phyloP scores from a whole-genome alignment of 768 basidiomycete genomes.

The Hortiboletus campestris region DNA sequence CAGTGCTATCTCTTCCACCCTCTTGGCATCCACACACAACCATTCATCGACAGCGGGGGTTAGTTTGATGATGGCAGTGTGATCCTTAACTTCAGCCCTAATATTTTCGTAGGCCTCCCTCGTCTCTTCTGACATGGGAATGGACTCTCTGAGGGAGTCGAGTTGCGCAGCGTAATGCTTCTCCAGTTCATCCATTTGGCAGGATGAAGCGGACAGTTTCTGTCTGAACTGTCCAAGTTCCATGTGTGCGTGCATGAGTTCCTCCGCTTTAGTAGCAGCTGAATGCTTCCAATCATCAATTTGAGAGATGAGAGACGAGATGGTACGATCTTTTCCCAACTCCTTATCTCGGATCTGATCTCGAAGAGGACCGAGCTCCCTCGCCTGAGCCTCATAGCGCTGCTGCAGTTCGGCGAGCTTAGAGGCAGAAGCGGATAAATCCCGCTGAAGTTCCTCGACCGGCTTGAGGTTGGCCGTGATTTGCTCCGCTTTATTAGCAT shows the following conservation, averaged over 20 bases:
- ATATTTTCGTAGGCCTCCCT: too few species aligned
- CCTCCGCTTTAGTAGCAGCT: not conserved
- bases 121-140: too few species aligned
- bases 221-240: not conserved
- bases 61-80: constrained; percentile 4
- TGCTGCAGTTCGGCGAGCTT: not conserved
- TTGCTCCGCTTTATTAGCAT: not conserved
- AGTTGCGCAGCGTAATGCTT: not conserved
- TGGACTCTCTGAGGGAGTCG: too few species aligned
- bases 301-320: not conserved
- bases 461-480: not conserved
- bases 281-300: not conserved
- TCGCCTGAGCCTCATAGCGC: not conserved
- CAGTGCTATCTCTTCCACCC: not conserved
- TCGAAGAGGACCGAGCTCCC: not conserved
- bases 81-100: constrained; percentile 2
- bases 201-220: not conserved
- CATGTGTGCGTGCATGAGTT: not conserved
- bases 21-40: constrained; percentile 4
- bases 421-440: not conserved
- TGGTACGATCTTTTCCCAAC: not conserved
- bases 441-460: not conserved
- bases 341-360: not conserved
- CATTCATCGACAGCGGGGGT: constrained; percentile 5
- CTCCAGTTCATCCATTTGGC: too few species aligned